Conservation (phyloP, 2,329 filamentous ascomycete species). For the Hirsutella thompsonii region DNA sequence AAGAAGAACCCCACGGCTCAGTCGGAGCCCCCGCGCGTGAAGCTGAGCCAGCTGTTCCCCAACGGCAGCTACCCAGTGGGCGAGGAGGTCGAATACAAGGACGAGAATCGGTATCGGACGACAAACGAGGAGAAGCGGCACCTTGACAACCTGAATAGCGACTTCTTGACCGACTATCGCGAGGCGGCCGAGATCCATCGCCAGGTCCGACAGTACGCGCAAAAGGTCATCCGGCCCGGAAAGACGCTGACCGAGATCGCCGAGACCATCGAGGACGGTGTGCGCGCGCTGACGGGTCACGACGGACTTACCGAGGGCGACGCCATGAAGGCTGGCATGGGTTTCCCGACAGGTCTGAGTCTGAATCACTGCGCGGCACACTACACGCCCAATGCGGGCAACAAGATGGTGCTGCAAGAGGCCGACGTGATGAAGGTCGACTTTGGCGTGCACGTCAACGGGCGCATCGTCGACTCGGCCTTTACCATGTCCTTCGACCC, state of each 20-base stretch:
- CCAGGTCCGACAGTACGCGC: slow-evolving; percentile 73
- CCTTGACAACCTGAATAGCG: slow-evolving; percentile 67
- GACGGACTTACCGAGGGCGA: slow-evolving; percentile 67
- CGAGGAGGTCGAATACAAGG: slow-evolving; percentile 63
- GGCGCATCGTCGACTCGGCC: slow-evolving; percentile 68
- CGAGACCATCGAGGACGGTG: slow-evolving; percentile 75
- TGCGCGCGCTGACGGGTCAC: slow-evolving; percentile 65
- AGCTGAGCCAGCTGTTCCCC: slow-evolving; percentile 60
- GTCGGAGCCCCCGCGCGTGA: slow-evolving; percentile 59
- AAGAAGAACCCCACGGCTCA: slow-evolving; percentile 66
- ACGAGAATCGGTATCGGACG: slow-evolving; percentile 66
- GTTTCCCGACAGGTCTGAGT: slow-evolving; percentile 74
- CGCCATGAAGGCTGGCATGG: slow-evolving; percentile 66
- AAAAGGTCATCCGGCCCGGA: slow-evolving; percentile 69
- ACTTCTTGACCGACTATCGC: slow-evolving; percentile 71
- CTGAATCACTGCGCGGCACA: slow-evolving; percentile 79
- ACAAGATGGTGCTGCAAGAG: slow-evolving; percentile 59
- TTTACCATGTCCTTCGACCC: slow-evolving; percentile 69
- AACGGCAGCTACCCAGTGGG: slow-evolving; percentile 61
- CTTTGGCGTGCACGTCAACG: slow-evolving; percentile 70
- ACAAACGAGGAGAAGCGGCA: slow-evolving; percentile 76
- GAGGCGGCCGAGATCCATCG: slow-evolving; percentile 82
- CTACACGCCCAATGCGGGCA: slow-evolving; percentile 77
- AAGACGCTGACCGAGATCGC: slow-evolving; percentile 71
- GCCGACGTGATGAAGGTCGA: slow-evolving; percentile 75